These are phyloP conservation scores for Ophidiomyces ophidiicola DNA, from an alignment of 2,329 filamentous ascomycete species.

Conservation along the genomic window DNA sequence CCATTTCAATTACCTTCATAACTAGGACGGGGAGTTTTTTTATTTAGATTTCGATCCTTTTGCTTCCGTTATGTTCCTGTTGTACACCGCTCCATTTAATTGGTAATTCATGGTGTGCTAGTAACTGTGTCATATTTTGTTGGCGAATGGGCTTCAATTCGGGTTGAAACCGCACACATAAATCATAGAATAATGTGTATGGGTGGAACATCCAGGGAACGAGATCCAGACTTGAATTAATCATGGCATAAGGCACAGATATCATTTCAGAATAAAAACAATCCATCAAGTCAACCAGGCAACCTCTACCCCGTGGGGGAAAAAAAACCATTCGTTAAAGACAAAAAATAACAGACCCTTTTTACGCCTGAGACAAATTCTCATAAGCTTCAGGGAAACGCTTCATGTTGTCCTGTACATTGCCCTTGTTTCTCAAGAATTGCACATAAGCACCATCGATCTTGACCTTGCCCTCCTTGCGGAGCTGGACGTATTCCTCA, in stretches of 20 bases:
- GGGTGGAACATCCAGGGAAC: not conserved
- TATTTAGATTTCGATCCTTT: no score
- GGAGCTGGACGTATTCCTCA: slow-evolving; percentile 94
- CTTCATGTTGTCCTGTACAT: slow-evolving; percentile 73
- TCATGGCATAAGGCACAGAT: slow-evolving; percentile 7
- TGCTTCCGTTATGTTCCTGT: no score
- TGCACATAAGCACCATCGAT: slow-evolving; percentile 98
- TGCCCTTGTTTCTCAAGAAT: slow-evolving; percentile 93
- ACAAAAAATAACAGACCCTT: slow-evolving; percentile 4
- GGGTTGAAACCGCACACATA: not conserved
- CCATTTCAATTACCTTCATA: no score
- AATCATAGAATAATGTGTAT: not conserved
- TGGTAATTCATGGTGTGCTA: no score
- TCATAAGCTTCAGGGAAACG: slow-evolving; percentile 82
- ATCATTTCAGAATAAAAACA: slow-evolving; percentile 8
- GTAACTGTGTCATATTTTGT: no score
- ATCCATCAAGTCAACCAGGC: slow-evolving; percentile 5
- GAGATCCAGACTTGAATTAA: slow-evolving; percentile 6
- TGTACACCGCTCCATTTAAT: no score
- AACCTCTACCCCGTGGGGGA: slow-evolving; percentile 1
- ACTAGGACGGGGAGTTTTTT: no score
- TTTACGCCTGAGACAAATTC: slow-evolving; percentile 36
- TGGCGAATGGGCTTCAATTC: not conserved
- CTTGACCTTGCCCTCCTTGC: slow-evolving; percentile 84
- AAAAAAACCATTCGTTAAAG: slow-evolving; percentile 6